Percentiles rank a stretch among this genome's conserved stretches.
These are phyloP conservation scores for Mitragyna speciosa DNA, from an alignment of 257 asterid species.

Conservation along the genomic window DNA sequence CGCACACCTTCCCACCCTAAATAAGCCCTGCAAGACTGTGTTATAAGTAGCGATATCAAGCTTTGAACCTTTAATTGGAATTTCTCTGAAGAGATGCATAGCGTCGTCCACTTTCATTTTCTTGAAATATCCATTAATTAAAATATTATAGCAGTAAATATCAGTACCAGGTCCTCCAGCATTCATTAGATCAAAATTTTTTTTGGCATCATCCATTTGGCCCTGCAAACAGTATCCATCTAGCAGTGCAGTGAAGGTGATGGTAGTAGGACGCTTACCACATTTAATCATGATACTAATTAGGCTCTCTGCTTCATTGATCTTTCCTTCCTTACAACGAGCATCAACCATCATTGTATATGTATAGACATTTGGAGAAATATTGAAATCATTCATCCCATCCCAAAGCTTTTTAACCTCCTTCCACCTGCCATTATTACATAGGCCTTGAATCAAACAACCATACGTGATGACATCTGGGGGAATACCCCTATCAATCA, in stretches of 20 bases:
- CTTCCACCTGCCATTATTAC: conserved; percentile 18
- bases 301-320: neutral
- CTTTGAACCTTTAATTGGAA: neutral
- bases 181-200: neutral
- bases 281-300: neutral
- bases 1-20: neutral
- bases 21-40: conserved; percentile 4
- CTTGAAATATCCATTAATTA: conserved; percentile 16
- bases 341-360: conserved; percentile 19
- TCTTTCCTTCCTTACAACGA: conserved; percentile 23
- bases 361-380: conserved; percentile 7
- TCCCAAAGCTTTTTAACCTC: conserved; percentile 10
- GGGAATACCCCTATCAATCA: conserved; percentile 18
- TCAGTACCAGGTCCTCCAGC: neutral
- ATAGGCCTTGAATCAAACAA: conserved; percentile 19
- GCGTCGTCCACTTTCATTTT: neutral
- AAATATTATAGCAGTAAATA: neutral
- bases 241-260: conserved; percentile 11
- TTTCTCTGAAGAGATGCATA: conserved; percentile 7
- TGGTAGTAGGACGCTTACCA: neutral
- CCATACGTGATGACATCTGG: conserved; percentile 17
- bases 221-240: conserved; percentile 17
- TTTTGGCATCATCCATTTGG: neutral
- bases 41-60: neutral
- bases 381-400: conserved; percentile 8